Conservation (phyloP, 2,329 filamentous ascomycete genomes). For the Apiospora aurea region DNA sequence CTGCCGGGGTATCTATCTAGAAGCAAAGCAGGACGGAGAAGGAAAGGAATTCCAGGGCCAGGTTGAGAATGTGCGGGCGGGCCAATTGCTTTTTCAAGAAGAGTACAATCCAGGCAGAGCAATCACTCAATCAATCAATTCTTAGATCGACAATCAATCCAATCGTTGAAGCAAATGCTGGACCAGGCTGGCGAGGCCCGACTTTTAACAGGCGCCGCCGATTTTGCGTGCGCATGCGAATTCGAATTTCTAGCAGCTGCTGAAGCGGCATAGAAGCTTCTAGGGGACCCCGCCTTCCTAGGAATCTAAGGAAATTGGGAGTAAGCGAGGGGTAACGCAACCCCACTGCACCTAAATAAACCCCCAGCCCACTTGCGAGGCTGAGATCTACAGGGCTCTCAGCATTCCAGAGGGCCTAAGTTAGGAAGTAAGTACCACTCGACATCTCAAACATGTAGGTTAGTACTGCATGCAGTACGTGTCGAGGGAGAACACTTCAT, state of each 20-base stretch:
- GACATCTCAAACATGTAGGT: neutral
- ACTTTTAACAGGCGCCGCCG: neutral
- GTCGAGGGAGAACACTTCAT: neutral
- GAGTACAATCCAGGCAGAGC: neutral
- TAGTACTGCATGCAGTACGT: neutral
- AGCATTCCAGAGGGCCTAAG: too few relatives aligned
- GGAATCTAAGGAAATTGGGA: neutral
- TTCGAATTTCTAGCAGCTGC: neutral
- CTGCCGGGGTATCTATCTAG: neutral
- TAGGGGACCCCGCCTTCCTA: conserved; percentile 23
- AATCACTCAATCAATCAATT: neutral
- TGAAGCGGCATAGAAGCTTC: conserved; percentile 27
- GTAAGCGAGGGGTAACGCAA: conserved; percentile 6
- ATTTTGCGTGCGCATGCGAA: neutral
- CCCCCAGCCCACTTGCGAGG: neutral
- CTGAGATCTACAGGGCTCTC: neutral
- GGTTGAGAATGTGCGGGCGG: conserved; percentile 3
- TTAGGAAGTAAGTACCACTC: too few relatives aligned
- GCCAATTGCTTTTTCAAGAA: neutral
- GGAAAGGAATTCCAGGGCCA: neutral
- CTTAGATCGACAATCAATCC: neutral
- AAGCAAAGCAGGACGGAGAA: neutral
- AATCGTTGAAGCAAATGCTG: neutral
- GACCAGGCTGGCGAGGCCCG: neutral
- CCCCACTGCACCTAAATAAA: too few relatives aligned